These are phyloP conservation scores for Dictyostelium brefeldianum DNA, from an alignment of 78 protist species.

Conservation along the genomic window DNA sequence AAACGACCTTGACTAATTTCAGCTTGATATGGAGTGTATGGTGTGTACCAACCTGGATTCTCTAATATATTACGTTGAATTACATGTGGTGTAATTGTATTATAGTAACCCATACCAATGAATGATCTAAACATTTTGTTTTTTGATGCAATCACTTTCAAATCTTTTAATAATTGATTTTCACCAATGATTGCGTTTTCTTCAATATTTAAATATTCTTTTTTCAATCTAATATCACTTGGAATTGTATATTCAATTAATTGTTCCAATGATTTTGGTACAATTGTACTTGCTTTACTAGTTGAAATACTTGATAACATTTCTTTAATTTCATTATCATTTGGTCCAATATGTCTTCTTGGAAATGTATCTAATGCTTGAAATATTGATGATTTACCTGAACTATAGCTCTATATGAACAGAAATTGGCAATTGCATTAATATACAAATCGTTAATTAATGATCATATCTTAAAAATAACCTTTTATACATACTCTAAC, in stretches of 20 bases:
- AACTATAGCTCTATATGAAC: not conserved
- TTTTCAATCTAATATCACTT: slow-evolving; percentile 44
- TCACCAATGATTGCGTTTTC: slow-evolving; percentile 33
- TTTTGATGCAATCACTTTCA: slow-evolving; percentile 14
- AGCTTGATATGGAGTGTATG: slow-evolving; percentile 99
- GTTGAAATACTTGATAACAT: slow-evolving; percentile 82
- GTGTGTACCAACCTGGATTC: slow-evolving; percentile 99
- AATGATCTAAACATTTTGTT: slow-evolving; percentile 69
- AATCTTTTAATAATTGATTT: slow-evolving; percentile 33
- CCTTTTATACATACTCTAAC: slow-evolving; percentile 13
- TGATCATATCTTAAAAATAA: too few relatives aligned
- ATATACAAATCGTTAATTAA: too few relatives aligned
- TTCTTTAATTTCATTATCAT: slow-evolving; percentile 62
- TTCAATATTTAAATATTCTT: slow-evolving; percentile 35
- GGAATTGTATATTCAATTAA: slow-evolving; percentile 90
- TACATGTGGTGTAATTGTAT: slow-evolving; percentile 93
- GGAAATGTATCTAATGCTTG: slow-evolving; percentile 89
- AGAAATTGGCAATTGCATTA: too few relatives aligned
- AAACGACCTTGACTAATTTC: slow-evolving; percentile 98
- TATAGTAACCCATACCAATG: slow-evolving; percentile 90
- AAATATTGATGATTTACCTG: slow-evolving; percentile 40
- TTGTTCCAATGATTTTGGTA: slow-evolving; percentile 77
- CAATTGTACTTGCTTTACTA: slow-evolving; percentile 1
- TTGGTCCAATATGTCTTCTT: slow-evolving; percentile 92
- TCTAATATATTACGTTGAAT: slow-evolving; percentile 97